Evolutionary conservation across 495 filamentous ascomycete genomes (phyloP).

Genomic region (Choiromyces venosus): DNA sequence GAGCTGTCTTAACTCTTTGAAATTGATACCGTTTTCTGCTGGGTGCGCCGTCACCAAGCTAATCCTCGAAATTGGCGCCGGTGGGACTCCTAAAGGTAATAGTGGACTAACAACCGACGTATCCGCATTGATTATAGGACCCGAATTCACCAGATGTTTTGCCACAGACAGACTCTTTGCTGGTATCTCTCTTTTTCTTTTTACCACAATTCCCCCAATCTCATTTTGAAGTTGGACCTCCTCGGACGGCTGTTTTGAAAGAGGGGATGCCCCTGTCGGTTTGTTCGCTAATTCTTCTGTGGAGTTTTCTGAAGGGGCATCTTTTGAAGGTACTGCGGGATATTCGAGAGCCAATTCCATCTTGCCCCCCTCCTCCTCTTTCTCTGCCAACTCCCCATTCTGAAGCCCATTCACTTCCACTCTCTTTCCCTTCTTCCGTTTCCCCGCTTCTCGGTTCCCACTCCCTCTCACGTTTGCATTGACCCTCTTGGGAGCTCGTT

Average conservation of each 20-base stretch:
- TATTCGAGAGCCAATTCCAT: background rate
- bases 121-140: background rate
- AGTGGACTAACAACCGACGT: conserved; percentile 9
- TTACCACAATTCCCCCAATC: background rate
- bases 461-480: background rate
- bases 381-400: background rate
- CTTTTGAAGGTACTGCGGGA: background rate
- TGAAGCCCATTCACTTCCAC: background rate
- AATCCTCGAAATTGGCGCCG: conserved; percentile 9
- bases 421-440: background rate
- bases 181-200: background rate
- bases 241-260: background rate
- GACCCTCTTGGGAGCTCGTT: background rate
- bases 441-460: background rate
- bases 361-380: background rate
- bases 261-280: too few species aligned
- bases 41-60: background rate
- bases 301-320: background rate
- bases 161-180: background rate
- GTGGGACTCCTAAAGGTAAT: conserved; percentile 25
- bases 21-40: background rate
- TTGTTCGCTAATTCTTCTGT: background rate
- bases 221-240: background rate
- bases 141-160: background rate
- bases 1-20: conserved; percentile 5